These are phyloP conservation scores for Dichotomopilus funicola DNA, from an alignment of 2,329 filamentous ascomycete species.

Conservation along the genomic window DNA sequence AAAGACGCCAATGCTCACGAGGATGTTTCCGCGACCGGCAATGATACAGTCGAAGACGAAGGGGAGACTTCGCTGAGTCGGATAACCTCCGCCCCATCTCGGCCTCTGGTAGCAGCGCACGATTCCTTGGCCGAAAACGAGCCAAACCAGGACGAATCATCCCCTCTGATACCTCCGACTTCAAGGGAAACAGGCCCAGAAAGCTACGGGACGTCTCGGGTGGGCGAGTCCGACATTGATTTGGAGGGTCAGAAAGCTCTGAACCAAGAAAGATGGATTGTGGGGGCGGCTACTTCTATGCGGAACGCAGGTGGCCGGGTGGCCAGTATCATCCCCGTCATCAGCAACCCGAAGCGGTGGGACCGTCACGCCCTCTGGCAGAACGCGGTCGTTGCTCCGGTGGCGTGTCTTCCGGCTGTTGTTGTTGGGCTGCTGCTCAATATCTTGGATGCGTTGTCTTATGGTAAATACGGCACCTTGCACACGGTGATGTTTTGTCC, in stretches of 20 bases:
- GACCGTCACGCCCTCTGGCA: constrained; percentile 59
- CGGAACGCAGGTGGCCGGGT: constrained; percentile 19
- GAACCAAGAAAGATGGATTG: constrained; percentile 30
- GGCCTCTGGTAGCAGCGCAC: neutral
- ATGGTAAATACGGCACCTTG: constrained; percentile 48
- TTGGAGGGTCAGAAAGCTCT: constrained; percentile 46
- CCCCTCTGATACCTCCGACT: constrained; percentile 40
- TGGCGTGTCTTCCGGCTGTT: constrained; percentile 73
- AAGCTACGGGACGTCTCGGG: constrained; percentile 19
- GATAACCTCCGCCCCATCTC: neutral
- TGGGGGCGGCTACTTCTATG: constrained; percentile 27
- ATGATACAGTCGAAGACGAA: constrained; percentile 7
- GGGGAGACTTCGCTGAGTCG: constrained; percentile 4
- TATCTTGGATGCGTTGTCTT: constrained; percentile 88
- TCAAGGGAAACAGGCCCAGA: constrained; percentile 24
- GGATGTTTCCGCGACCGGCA: constrained; percentile 10
- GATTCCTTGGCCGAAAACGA: constrained; percentile 13
- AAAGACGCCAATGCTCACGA: constrained; percentile 19
- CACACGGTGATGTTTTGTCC: too few species aligned
- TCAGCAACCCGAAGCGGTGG: constrained; percentile 64
- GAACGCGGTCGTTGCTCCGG: constrained; percentile 58
- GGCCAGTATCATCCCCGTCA: constrained; percentile 20
- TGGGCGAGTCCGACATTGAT: constrained; percentile 31
- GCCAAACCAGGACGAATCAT: constrained; percentile 32
- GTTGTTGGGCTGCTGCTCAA: constrained; percentile 85